Conservation (phyloP, 176 grass and related monocot species). For the Chrysopogon serrulatus region DNA sequence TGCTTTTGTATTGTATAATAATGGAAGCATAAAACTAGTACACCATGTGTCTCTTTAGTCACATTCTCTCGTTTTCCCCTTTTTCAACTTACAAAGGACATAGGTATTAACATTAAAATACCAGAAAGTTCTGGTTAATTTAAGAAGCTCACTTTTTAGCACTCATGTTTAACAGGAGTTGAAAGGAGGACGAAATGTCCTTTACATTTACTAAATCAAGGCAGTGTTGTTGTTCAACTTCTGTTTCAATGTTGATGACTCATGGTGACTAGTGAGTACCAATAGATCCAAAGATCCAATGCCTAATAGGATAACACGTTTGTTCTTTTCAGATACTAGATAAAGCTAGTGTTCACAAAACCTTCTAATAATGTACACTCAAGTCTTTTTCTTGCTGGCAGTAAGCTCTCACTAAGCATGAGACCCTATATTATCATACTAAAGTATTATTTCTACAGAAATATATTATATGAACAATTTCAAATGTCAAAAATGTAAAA, state of each 20-base stretch:
- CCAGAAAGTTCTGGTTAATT: background rate
- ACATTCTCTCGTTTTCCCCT: background rate
- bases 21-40: background rate
- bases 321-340: conserved; percentile 11
- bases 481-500: conserved; percentile 1
- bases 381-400: background rate
- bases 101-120: background rate
- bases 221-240: background rate
- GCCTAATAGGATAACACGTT: background rate
- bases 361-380: background rate
- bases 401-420: background rate
- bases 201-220: background rate
- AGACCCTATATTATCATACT: background rate
- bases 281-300: conserved; percentile 8
- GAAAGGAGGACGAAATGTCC: background rate
- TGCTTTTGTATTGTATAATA: background rate
- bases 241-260: background rate
- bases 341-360: background rate
- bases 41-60: background rate
- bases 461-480: background rate
- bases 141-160: background rate
- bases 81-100: background rate
- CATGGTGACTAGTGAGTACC: background rate
- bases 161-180: background rate
- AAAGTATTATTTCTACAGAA: background rate